Percentiles rank a stretch among this genome's conserved stretches.
These are phyloP conservation scores for Trichoderma polysporum DNA, from an alignment of 2,329 filamentous ascomycete genomes.

Conservation along the genomic window DNA sequence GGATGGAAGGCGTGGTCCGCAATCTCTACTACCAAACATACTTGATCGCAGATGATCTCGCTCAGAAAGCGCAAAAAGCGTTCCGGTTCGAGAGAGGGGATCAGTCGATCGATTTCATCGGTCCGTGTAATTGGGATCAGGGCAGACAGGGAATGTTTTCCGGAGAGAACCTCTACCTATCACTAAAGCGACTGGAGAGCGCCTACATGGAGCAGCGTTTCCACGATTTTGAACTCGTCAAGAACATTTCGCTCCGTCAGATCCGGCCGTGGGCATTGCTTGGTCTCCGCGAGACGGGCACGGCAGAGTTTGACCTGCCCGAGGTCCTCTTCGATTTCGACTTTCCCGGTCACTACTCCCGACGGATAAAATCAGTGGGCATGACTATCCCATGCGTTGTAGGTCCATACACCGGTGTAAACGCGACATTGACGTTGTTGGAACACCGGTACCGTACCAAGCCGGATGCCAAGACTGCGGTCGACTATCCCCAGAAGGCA, in stretches of 20 bases:
- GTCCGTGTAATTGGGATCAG: too few relatives aligned
- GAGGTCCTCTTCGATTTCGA: conserved; percentile 27
- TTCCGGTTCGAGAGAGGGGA: background rate
- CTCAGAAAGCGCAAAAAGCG: conserved; percentile 14
- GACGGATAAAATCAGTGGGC: conserved; percentile 33
- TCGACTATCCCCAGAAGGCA: background rate
- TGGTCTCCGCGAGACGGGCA: conserved; percentile 13
- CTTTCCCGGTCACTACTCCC: conserved; percentile 39
- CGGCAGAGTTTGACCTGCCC: background rate
- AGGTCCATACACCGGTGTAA: background rate
- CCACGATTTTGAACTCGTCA: conserved; percentile 21
- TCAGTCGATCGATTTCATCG: too few relatives aligned
- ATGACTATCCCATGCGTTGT: conserved; percentile 33
- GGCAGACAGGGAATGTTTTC: conserved; percentile 12
- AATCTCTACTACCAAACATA: too few relatives aligned
- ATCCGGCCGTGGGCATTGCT: conserved; percentile 16
- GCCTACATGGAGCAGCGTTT: conserved; percentile 19
- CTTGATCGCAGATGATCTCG: too few relatives aligned
- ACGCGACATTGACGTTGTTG: background rate
- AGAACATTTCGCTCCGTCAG: conserved; percentile 20
- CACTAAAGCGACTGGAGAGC: conserved; percentile 7
- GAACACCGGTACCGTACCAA: background rate
- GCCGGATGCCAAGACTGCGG: background rate
- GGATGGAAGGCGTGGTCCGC: conserved; percentile 17
- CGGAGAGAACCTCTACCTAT: conserved; percentile 17